Evolutionary conservation across 148 eudicot species (phyloP), one percentile per base, ranked within the genome.

Genomic region (Suaeda aralocaspica): DNA sequence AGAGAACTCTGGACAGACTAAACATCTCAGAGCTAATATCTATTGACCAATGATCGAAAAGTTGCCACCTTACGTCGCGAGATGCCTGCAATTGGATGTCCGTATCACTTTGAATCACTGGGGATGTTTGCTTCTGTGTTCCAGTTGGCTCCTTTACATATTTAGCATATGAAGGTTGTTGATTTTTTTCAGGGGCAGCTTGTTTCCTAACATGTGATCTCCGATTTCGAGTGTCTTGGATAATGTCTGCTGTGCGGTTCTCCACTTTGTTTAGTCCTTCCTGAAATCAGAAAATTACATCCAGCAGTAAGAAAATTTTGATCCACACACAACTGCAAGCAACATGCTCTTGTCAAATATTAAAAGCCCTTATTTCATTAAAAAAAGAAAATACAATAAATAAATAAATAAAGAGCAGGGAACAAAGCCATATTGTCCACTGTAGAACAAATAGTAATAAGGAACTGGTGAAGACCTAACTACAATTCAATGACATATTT

Each of bases 81-180:
- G 97, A 92, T 77, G 97, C 97, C 84, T 92, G 91, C 85, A 92
- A 70, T 78, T 92, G 97, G 66, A 75, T 92, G 75, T 89, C 92
- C 70, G 73, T 46, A 52, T 87, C 89, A 70, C 84, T 71, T 68
- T 83, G 88, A 62, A 52, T 74, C 67, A 72, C 83, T 13, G 85
- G 73, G 16, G 86, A 83, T 66, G 58, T 63, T 56, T 76, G 84
- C 30, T 68, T 72, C 67, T 72, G 84, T 62, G 45, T 10, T 72
- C 63, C 49, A 63, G 82, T 78, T 79, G 66, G 80, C 71, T 75
- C 83, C 64, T 72, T 59, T 36, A 59, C 25, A 76, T 39, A 31
- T 66, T 65, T 69, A 72, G 67, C 56, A 71, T 74, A 72, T 34
- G 72, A 62, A 24, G 59, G 60, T 55, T 75, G 88, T 59, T 80